Evolutionary conservation across 345 rosid genomes (phyloP).

Genomic region (Murraya koenigii): DNA sequence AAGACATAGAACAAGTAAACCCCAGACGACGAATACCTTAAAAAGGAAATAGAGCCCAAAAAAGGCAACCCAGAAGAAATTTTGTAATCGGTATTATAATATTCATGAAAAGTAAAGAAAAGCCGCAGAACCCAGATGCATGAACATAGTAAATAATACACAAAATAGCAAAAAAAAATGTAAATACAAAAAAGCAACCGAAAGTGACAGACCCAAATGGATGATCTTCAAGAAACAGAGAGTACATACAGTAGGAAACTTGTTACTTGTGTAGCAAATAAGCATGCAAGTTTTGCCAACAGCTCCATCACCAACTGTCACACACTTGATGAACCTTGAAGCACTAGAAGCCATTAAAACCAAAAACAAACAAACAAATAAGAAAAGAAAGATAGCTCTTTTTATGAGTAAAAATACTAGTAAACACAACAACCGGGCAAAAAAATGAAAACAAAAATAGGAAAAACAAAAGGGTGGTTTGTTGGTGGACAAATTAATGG

Average conservation of each 20-base stretch:
- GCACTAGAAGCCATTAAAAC: constrained; percentile 62
- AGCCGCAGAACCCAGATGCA: constrained; percentile 50
- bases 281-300: constrained; percentile 90
- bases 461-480: neutral
- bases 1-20: neutral
- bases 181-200: neutral
- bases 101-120: constrained; percentile 21
- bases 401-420: neutral
- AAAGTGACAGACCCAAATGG: constrained; percentile 17
- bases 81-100: constrained; percentile 1
- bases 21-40: constrained; percentile 3
- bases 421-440: neutral
- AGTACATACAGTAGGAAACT: constrained; percentile 70
- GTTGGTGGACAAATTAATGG: constrained; percentile 33
- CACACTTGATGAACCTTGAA: constrained; percentile 80
- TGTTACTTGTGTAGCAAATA: constrained; percentile 82
- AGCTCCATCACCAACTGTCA: constrained; percentile 85
- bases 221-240: constrained; percentile 1
- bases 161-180: neutral
- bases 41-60: neutral
- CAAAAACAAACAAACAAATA: constrained; percentile 13
- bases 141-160: constrained; percentile 18
- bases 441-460: neutral
- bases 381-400: neutral
- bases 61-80: constrained; percentile 17